A percentile compares a stretch with the other conserved stretches of the same genome.
Evolutionary conservation across 495 filamentous ascomycete species (phyloP).

Genomic region (Xylaria flabelliformis): DNA sequence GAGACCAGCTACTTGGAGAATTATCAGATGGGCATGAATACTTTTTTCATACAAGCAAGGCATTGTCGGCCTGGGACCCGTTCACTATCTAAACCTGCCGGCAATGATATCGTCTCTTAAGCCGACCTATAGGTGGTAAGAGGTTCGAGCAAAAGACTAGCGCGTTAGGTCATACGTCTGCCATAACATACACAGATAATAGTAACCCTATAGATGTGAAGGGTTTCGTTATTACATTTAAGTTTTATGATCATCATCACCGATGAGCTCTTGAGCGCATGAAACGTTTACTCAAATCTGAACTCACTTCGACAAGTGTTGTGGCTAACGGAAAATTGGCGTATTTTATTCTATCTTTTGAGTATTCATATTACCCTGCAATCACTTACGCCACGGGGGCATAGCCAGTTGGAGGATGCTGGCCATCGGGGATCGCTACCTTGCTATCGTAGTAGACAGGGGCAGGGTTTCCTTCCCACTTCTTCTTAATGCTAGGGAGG

Average conservation of each 20-base stretch:
- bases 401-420: constrained; percentile 47
- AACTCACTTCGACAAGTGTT: neutral
- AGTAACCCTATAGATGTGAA: neutral
- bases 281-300: neutral
- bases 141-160: too few species aligned
- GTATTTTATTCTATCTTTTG: constrained; percentile 6
- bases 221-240: neutral
- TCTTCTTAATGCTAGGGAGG: constrained; percentile 44
- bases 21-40: neutral
- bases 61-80: neutral
- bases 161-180: too few species aligned
- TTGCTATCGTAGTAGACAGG: constrained; percentile 49
- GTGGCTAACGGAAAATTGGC: neutral
- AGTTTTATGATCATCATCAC: neutral
- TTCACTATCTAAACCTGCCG: neutral
- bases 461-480: constrained; percentile 43
- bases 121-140: too few species aligned
- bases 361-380: neutral
- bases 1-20: neutral
- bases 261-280: neutral
- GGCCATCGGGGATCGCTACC: constrained; percentile 52
- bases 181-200: neutral
- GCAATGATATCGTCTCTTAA: too few species aligned
- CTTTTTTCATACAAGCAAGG: neutral
- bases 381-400: constrained; percentile 20